Conservation (phyloP, 768 basidiomycete species). For the Dacryopinax spathularia region DNA sequence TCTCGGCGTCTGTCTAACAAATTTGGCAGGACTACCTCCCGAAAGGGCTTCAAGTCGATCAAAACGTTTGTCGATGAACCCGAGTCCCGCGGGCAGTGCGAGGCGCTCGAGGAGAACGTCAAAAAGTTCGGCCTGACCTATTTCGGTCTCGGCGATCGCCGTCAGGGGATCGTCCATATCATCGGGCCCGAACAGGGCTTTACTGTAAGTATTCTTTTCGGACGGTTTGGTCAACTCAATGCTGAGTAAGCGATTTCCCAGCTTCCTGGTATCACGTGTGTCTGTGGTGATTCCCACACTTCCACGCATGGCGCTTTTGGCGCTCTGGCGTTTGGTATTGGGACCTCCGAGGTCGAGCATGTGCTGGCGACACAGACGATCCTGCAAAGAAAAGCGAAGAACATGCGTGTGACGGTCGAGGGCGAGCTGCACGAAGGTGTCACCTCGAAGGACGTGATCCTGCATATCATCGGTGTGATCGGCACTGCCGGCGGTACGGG, state of each 20-base stretch:
- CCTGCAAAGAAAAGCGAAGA: conserved; percentile 74
- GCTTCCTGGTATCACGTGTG: conserved; percentile 67
- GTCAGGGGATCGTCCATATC: conserved; percentile 78
- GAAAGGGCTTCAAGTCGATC: conserved; percentile 60
- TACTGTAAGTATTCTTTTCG: conserved; percentile 51
- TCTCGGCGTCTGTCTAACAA: neutral
- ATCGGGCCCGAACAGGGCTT: conserved; percentile 93
- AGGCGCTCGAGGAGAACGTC: conserved; percentile 75
- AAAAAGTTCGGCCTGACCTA: conserved; percentile 85
- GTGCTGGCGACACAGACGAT: conserved; percentile 86
- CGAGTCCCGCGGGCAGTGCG: conserved; percentile 71
- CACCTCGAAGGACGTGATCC: conserved; percentile 77
- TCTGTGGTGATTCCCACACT: conserved; percentile 89
- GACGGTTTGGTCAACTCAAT: neutral
- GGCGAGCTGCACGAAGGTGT: conserved; percentile 70
- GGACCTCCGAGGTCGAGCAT: conserved; percentile 88
- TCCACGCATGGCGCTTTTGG: conserved; percentile 91
- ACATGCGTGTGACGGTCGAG: conserved; percentile 83
- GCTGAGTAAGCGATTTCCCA: conserved; percentile 16
- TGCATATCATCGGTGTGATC: conserved; percentile 80
- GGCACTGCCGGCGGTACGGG: conserved; percentile 91
- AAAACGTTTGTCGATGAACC: conserved; percentile 66
- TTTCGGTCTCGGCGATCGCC: conserved; percentile 77
- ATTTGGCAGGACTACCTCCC: conserved; percentile 43
- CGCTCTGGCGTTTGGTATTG: conserved; percentile 84